A percentile compares a stretch with the other conserved stretches of the same genome.
These are phyloP conservation scores for Cicer chorassanicum DNA, from an alignment of 306 rosid genomes.

Conservation along the genomic window DNA sequence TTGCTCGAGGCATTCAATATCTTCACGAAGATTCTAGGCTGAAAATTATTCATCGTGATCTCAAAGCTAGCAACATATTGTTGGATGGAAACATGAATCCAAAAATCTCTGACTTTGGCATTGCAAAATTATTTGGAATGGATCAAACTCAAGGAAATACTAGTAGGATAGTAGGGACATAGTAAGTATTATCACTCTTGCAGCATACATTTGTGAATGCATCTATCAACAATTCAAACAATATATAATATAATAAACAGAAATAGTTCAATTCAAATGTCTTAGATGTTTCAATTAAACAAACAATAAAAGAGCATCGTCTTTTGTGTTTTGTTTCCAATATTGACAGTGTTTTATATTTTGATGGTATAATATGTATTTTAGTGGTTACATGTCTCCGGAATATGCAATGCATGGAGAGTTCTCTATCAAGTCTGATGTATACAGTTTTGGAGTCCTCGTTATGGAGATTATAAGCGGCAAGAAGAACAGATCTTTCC, in stretches of 20 bases:
- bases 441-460: conserved; percentile 58
- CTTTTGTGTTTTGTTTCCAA: not conserved
- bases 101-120: conserved; percentile 78
- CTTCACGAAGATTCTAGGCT: conserved; percentile 71
- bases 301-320: not conserved
- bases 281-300: not conserved
- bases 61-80: conserved; percentile 68
- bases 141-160: conserved; percentile 61
- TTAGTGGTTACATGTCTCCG: conserved; percentile 61
- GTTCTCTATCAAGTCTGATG: conserved; percentile 53
- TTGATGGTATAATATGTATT: conserved; percentile 8
- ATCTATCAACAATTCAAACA: no score
- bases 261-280: not conserved
- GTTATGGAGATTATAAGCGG: conserved; percentile 59
- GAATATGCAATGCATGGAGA: conserved; percentile 60
- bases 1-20: conserved; percentile 65
- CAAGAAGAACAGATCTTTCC: conserved; percentile 50
- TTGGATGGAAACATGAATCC: conserved; percentile 60
- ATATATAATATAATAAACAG: no score
- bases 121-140: conserved; percentile 58
- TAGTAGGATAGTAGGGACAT: conserved; percentile 62
- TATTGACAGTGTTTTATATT: not conserved
- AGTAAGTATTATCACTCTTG: conserved; percentile 51
- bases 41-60: conserved; percentile 69
- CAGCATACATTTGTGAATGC: not conserved